phyloP scores from a whole-genome alignment of 805 yeast genomes.

The Hanseniaspora meyeri region DNA sequence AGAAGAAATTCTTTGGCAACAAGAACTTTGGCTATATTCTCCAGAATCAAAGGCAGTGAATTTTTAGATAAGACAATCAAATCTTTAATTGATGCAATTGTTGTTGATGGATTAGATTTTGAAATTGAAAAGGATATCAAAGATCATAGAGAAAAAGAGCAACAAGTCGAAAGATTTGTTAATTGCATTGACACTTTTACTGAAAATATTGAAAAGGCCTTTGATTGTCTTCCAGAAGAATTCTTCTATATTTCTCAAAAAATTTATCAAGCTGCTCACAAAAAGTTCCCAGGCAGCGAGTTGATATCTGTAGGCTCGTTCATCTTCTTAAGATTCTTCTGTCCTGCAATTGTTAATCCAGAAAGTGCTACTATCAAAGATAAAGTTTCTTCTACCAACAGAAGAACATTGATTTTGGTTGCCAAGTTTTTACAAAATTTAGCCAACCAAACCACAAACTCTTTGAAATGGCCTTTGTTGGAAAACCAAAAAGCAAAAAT shows the following conservation, averaged over 20 bases:
- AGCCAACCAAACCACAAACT: slow-evolving; percentile 65
- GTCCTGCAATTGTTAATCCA: slow-evolving; percentile 87
- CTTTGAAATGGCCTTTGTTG: slow-evolving; percentile 54
- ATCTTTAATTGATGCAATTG: slow-evolving; percentile 45
- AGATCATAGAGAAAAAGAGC: slow-evolving; percentile 30
- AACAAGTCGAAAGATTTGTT: slow-evolving; percentile 38
- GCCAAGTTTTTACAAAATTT: slow-evolving; percentile 78
- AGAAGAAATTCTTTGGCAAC: slow-evolving; percentile 77
- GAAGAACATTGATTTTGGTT: slow-evolving; percentile 61
- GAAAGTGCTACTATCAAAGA: slow-evolving; percentile 35
- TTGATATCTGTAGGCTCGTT: slow-evolving; percentile 74
- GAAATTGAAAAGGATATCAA: slow-evolving; percentile 48
- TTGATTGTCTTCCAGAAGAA: slow-evolving; percentile 52
- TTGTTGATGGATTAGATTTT: slow-evolving; percentile 39
- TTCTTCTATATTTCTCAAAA: slow-evolving; percentile 59
- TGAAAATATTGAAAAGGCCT: slow-evolving; percentile 45
- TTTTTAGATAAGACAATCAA: slow-evolving; percentile 43
- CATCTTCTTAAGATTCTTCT: slow-evolving; percentile 63
- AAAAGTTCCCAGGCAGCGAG: slow-evolving; percentile 55
- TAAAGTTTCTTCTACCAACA: slow-evolving; percentile 29
- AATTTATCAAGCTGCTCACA: slow-evolving; percentile 43
- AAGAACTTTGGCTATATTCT: slow-evolving; percentile 56
- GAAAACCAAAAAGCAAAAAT: slow-evolving; percentile 33
- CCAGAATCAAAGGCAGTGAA: slow-evolving; percentile 50
- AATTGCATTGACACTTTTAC: slow-evolving; percentile 45